Evolutionary conservation across 345 rosid species (phyloP), one percentile per base, ranked within the genome.

Genomic region (Lepidium didymum): DNA sequence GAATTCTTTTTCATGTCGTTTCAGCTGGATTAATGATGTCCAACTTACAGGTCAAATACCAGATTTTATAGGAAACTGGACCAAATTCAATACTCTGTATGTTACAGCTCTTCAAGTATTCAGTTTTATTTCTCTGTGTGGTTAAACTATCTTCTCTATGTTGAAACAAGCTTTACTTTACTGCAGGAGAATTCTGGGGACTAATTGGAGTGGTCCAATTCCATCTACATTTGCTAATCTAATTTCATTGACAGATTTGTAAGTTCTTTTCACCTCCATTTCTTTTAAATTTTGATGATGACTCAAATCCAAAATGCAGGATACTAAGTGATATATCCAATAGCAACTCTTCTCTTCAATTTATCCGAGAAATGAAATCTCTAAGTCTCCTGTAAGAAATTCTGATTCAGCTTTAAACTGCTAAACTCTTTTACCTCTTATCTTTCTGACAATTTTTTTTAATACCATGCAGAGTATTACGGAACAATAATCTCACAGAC

Each of bases 121-220:
- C n/a, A n/a, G n/a, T n/a, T n/a, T n/a, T n/a, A n/a, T n/a, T n/a
- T n/a, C n/a, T n/a, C n/a, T n/a, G n/a, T n/a, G n/a, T n/a, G n/a
- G n/a, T n/a, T n/a, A n/a, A n/a, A n/a, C n/a, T n/a, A n/a, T n/a
- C n/a, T n/a, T n/a, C n/a, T n/a, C n/a, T n/a, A n/a, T n/a, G n/a
- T n/a, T n/a, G n/a, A n/a, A n/a, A n/a, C n/a, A n/a, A n/a, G n/a
- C n/a, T n/a, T n/a, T n/a, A n/a, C n/a, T n/a, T n/a, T n/a, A n/a
- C n/a, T n/a, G n/a, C n/a, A n/a, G n/a, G n/a, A n/a, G 81, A 78
- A 75, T 89, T 75, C 73, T 83, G 63, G 96, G 96, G 16, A 88
- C 86, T 58, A 74, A 79, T 73, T 84, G 86, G 58, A 76, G 68
- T 43, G 92, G 96, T 67, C 81, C 92, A 51, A 69, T 89, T 62